Percentiles rank a stretch among this genome's conserved stretches.
Conservation (phyloP, 2,329 filamentous ascomycete species). For the Decorospora gaudefroyi region DNA sequence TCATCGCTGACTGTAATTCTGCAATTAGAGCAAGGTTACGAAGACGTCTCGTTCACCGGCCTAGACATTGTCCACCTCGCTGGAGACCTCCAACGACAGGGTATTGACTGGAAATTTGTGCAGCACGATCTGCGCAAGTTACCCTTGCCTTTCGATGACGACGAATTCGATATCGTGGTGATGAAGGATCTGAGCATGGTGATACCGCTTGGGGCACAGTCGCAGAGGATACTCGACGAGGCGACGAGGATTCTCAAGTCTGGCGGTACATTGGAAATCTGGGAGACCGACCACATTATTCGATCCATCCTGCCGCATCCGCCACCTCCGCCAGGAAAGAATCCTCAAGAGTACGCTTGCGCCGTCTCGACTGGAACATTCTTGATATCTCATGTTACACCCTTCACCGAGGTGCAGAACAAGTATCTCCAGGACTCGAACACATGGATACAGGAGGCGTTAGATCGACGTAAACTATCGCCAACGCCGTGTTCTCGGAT, state of each 20-base stretch:
- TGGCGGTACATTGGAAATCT: conserved; percentile 81
- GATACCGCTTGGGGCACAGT: conserved; percentile 61
- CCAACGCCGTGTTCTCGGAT: conserved; percentile 79
- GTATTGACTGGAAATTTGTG: conserved; percentile 86
- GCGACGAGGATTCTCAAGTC: conserved; percentile 75
- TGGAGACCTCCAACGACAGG: conserved; percentile 66
- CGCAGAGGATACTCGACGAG: conserved; percentile 68
- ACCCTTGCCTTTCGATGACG: conserved; percentile 77
- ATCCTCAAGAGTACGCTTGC: conserved; percentile 65
- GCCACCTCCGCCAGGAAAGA: conserved; percentile 60
- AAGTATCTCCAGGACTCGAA: conserved; percentile 83
- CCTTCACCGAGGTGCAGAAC: conserved; percentile 79
- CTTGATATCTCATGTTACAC: conserved; percentile 78
- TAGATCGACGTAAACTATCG: conserved; percentile 71
- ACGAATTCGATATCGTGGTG: conserved; percentile 86
- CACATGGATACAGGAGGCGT: conserved; percentile 74
- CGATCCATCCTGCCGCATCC: conserved; percentile 82
- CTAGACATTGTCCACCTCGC: conserved; percentile 79
- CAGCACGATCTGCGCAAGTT: conserved; percentile 79
- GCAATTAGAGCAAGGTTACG: conserved; percentile 59
- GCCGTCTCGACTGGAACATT: conserved; percentile 78
- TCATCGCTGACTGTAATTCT: conserved; percentile 2
- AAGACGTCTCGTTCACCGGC: conserved; percentile 76
- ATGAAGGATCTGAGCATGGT: conserved; percentile 79
- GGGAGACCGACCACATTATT: conserved; percentile 85